phyloP scores from a whole-genome alignment of 2,329 filamentous ascomycete genomes.

The Ophiocordyceps camponoti-floridani region DNA sequence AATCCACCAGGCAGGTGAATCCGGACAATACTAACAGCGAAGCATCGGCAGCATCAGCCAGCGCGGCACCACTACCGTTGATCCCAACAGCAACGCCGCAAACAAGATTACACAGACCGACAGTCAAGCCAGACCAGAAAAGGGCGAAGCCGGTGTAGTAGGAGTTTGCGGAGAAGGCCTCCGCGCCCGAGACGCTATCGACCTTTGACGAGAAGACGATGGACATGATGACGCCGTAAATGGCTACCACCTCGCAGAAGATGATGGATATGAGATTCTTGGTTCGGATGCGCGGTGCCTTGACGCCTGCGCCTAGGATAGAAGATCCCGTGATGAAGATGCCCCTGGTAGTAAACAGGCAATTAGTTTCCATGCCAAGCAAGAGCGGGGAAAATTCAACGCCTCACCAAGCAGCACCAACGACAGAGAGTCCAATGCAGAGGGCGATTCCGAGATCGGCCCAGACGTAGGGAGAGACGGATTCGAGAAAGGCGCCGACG shows the following conservation, averaged over 20 bases:
- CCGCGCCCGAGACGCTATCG: slow-evolving; percentile 41
- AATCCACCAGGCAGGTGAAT: not conserved
- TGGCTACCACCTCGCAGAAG: slow-evolving; percentile 98
- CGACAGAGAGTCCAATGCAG: slow-evolving; percentile 90
- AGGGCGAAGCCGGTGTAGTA: slow-evolving; percentile 92
- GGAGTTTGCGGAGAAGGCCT: slow-evolving; percentile 55
- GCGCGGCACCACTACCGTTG: slow-evolving; percentile 89
- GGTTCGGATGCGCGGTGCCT: slow-evolving; percentile 89
- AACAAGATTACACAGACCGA: slow-evolving; percentile 88
- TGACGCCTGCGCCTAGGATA: slow-evolving; percentile 91
- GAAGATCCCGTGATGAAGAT: slow-evolving; percentile 98
- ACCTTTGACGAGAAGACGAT: slow-evolving; percentile 94
- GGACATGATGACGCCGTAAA: slow-evolving; percentile 99
- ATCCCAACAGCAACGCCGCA: slow-evolving; percentile 95
- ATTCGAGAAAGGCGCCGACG: slow-evolving; percentile 87
- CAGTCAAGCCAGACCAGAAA: slow-evolving; percentile 90
- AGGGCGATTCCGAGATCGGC: slow-evolving; percentile 78
- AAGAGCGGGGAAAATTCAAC: not conserved
- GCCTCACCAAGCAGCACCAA: slow-evolving; percentile 85
- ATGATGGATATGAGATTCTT: slow-evolving; percentile 99
- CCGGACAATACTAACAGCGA: slow-evolving; percentile 39
- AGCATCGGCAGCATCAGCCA: slow-evolving; percentile 88
- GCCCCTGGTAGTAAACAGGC: slow-evolving; percentile 42
- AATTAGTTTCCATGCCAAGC: not conserved
- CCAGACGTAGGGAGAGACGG: slow-evolving; percentile 88